A percentile compares a stretch with the other conserved stretches of the same genome.
phyloP scores from a whole-genome alignment of 1,284 basidiomycete species.

The Apiotrichum laibachii region DNA sequence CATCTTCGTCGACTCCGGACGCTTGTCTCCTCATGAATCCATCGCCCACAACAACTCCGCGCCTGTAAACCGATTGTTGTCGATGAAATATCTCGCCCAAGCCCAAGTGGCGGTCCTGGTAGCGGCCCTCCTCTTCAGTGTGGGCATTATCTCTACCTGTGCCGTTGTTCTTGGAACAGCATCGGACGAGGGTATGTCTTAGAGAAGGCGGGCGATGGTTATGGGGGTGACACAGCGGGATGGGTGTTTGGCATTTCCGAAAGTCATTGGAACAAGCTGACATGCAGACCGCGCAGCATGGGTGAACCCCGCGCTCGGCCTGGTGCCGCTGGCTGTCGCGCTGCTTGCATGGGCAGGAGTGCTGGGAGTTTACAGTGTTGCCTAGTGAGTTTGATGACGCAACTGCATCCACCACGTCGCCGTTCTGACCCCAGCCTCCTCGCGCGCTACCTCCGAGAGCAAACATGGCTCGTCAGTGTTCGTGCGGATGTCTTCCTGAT shows the following conservation, averaged over 20 bases:
- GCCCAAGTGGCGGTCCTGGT: constrained; percentile 4
- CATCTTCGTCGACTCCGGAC: neutral
- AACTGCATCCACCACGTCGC: neutral
- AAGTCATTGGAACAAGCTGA: neutral
- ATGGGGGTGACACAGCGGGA: neutral
- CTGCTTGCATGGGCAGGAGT: neutral
- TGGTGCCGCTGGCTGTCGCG: neutral
- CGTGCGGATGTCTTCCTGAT: neutral
- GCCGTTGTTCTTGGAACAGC: neutral
- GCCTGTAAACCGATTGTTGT: neutral
- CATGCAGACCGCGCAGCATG: neutral
- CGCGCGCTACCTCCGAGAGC: neutral
- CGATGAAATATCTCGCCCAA: constrained; percentile 7
- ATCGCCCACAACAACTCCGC: neutral
- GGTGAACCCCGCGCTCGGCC: neutral
- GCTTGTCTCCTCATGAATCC: neutral
- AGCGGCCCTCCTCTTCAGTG: constrained; percentile 2
- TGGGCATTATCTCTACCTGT: constrained; percentile 1
- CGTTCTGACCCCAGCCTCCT: constrained; percentile 1
- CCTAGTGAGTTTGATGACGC: neutral
- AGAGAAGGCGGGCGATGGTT: neutral
- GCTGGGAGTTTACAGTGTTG: neutral
- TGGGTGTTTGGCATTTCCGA: neutral
- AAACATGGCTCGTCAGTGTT: constrained; percentile 1
- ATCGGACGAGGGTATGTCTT: neutral